phyloP scores from a whole-genome alignment of 345 rosid species.

The Salix koriyanagi region DNA sequence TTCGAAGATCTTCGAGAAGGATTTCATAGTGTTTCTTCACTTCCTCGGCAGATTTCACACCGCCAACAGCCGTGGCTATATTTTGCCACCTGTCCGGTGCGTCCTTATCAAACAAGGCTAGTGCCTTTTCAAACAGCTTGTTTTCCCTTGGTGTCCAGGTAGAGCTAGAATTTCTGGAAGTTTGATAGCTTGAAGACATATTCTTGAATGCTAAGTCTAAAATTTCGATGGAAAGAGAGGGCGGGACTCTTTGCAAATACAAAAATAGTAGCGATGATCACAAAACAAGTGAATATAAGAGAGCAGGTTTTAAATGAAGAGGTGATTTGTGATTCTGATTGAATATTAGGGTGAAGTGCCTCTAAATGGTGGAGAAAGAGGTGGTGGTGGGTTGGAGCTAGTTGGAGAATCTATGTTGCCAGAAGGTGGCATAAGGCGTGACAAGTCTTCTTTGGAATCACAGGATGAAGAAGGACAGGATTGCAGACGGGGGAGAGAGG shows the following conservation, averaged over 20 bases:
- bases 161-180: constrained; percentile 21
- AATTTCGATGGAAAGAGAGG: background rate
- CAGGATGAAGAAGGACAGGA: constrained; percentile 12
- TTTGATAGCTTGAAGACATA: constrained; percentile 40
- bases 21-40: constrained; percentile 44
- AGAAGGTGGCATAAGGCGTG: constrained; percentile 17
- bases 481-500: background rate
- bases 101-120: constrained; percentile 49
- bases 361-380: constrained; percentile 14
- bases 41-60: constrained; percentile 41
- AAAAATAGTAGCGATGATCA: background rate
- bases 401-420: constrained; percentile 23
- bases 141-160: constrained; percentile 51
- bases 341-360: background rate
- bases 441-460: constrained; percentile 26
- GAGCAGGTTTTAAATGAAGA: background rate
- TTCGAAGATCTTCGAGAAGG: constrained; percentile 42
- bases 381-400: constrained; percentile 17
- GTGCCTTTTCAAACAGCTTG: constrained; percentile 50
- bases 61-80: constrained; percentile 49
- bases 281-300: background rate
- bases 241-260: background rate
- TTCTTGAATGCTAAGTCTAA: too few relatives aligned
- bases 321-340: constrained; percentile 5
- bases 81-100: constrained; percentile 56